Percentiles rank a stretch among this genome's conserved stretches.
Evolutionary conservation across 345 rosid species (phyloP).

Genomic region (Rhodamnia argentea): DNA sequence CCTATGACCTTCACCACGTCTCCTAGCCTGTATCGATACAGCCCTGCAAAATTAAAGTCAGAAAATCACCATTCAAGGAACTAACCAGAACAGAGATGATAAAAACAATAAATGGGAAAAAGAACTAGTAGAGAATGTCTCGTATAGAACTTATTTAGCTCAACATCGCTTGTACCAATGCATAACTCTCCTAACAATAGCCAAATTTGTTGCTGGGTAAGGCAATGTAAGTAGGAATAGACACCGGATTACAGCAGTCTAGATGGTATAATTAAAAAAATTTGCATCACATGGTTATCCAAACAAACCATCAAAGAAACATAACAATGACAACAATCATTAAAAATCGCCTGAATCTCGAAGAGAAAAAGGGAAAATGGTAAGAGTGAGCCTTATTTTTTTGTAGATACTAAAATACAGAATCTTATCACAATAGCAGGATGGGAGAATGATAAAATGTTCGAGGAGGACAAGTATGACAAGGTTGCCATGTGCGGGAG

Average conservation of each 20-base stretch:
- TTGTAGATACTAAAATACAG: neutral
- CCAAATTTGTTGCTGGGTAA: neutral
- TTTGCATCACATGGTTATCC: neutral
- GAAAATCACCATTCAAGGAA: neutral
- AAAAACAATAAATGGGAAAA: neutral
- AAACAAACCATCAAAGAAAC: neutral
- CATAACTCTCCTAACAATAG: neutral
- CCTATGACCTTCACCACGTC: constrained; percentile 74
- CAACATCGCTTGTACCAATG: neutral
- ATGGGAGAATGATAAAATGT: neutral
- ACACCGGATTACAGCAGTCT: neutral
- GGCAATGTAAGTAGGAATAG: neutral
- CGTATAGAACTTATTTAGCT: neutral
- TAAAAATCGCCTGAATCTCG: neutral
- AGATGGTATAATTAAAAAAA: neutral
- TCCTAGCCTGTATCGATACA: constrained; percentile 83
- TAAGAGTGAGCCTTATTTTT: neutral
- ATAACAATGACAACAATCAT: neutral
- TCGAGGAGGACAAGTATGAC: neutral
- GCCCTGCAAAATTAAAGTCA: constrained; percentile 30
- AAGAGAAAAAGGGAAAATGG: neutral
- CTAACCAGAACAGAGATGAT: neutral
- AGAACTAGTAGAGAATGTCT: neutral
- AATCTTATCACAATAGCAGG: neutral
- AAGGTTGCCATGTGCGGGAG: neutral